Percentiles rank a stretch among this genome's conserved stretches.
Evolutionary conservation across 73 alveolate species (phyloP).

Genomic region (Durusdinium trenchii): DNA sequence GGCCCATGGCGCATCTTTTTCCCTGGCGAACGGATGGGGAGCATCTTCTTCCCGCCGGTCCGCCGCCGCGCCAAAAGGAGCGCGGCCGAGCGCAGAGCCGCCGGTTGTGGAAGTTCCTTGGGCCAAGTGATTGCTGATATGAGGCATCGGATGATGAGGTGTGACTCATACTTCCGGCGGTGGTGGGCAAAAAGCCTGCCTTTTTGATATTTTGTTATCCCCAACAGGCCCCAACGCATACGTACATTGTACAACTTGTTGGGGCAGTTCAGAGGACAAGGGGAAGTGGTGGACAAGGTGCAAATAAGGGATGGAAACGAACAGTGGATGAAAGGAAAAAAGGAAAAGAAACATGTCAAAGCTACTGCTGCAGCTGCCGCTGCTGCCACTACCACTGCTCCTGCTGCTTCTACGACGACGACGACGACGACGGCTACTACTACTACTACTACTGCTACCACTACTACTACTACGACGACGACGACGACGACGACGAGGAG

Average conservation of each 20-base stretch:
- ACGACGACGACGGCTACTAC: slow-evolving; percentile 7
- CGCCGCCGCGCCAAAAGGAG: too few relatives aligned
- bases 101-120: too few relatives aligned
- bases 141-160: too few relatives aligned
- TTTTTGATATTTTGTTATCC: background rate
- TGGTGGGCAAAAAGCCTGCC: background rate
- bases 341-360: background rate
- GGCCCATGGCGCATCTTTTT: too few relatives aligned
- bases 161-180: too few relatives aligned
- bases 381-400: background rate
- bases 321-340: too few relatives aligned
- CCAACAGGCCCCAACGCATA: background rate
- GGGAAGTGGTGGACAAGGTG: background rate
- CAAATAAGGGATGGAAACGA: background rate
- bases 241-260: background rate
- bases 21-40: too few relatives aligned
- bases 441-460: slow-evolving; percentile 6
- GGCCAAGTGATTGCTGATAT: too few relatives aligned
- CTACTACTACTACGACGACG: slow-evolving; percentile 1
- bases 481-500: background rate
- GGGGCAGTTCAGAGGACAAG: background rate
- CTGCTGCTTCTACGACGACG: background rate
- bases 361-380: background rate
- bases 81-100: too few relatives aligned
- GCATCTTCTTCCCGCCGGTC: too few relatives aligned